Evolutionary conservation across 306 rosid species (phyloP).

Genomic region (Potentilla sterilis): DNA sequence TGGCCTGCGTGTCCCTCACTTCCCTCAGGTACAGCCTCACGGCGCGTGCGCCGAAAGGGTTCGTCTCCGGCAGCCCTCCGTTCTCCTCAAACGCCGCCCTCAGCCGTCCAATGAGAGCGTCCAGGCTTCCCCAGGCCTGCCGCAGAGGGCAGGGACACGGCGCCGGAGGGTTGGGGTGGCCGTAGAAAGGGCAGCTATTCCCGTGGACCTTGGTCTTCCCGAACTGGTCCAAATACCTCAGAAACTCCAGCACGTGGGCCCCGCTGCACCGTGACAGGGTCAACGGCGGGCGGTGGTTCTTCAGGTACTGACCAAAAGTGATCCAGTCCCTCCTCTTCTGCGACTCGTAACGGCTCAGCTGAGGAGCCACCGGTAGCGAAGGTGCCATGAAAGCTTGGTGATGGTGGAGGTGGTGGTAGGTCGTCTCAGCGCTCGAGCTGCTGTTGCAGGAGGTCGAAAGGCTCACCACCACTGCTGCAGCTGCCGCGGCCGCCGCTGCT

Average conservation of each 20-base stretch:
- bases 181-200: constrained; percentile 65
- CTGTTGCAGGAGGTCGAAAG: constrained; percentile 19
- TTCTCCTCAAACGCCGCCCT: constrained; percentile 94
- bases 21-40: constrained; percentile 73
- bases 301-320: constrained; percentile 87
- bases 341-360: constrained; percentile 68
- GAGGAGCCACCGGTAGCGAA: neutral
- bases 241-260: constrained; percentile 71
- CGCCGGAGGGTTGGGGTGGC: constrained; percentile 69
- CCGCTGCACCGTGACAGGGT: constrained; percentile 70
- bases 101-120: constrained; percentile 82
- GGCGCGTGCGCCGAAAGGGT: constrained; percentile 74
- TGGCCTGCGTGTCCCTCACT: constrained; percentile 76
- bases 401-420: constrained; percentile 6
- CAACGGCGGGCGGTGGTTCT: constrained; percentile 81
- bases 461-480: constrained; percentile 13
- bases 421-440: neutral
- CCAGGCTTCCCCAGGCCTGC: constrained; percentile 93
- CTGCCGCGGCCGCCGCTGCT: constrained; percentile 35
- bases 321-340: constrained; percentile 89
- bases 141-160: constrained; percentile 84
- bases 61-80: constrained; percentile 82
- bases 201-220: constrained; percentile 84
- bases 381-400: neutral
- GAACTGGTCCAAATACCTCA: constrained; percentile 75